Evolutionary conservation across 2,329 filamentous ascomycete species (phyloP).

Genomic region (Pyrenochaeta sp.): DNA sequence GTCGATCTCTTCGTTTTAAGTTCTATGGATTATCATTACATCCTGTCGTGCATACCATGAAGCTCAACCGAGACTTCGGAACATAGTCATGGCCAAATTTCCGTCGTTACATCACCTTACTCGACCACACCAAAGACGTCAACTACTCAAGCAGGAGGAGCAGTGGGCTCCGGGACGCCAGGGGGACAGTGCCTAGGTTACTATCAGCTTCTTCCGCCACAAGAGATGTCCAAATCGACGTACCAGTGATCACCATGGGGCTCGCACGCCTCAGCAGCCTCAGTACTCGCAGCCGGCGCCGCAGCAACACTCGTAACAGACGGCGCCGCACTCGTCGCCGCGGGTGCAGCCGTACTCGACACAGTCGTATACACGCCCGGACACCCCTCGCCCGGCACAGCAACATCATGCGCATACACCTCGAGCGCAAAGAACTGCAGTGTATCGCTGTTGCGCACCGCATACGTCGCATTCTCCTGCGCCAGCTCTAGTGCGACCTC

Average conservation of each 20-base stretch:
- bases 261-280: constrained; percentile 20
- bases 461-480: constrained; percentile 56
- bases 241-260: constrained; percentile 34
- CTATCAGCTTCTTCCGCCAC: background rate
- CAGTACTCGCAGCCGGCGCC: constrained; percentile 9
- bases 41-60: constrained; percentile 7
- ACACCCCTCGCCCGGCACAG: constrained; percentile 69
- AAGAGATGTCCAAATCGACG: background rate
- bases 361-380: constrained; percentile 53
- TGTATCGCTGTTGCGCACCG: constrained; percentile 66
- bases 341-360: constrained; percentile 11
- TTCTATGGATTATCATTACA: constrained; percentile 18
- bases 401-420: constrained; percentile 70
- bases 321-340: constrained; percentile 11
- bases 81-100: background rate
- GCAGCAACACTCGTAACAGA: constrained; percentile 6
- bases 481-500: constrained; percentile 63
- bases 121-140: background rate
- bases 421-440: constrained; percentile 75
- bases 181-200: constrained; percentile 29
- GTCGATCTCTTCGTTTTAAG: no score
- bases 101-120: background rate
- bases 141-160: constrained; percentile 22
- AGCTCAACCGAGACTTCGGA: background rate
- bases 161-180: constrained; percentile 31